Conservation (phyloP, 257 asterid species). For the Solanum pimpinellifolium region DNA sequence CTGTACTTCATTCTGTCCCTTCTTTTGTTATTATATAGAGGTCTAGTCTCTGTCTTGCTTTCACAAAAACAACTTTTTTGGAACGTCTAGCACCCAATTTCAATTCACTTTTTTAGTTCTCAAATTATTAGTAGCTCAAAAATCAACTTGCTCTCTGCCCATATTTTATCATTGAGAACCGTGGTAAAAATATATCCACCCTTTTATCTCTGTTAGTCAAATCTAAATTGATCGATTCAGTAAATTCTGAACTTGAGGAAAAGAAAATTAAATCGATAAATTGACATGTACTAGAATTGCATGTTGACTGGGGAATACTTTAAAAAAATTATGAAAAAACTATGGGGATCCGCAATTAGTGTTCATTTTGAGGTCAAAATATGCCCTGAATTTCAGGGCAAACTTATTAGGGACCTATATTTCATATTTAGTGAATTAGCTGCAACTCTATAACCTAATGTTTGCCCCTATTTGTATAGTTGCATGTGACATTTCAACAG, state of each 20-base stretch:
- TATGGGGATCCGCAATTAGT: not conserved
- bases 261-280: not conserved
- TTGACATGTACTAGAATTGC: not conserved
- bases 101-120: not conserved
- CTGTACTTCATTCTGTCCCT: conserved; percentile 25
- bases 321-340: not conserved
- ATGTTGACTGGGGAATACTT: not conserved
- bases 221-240: not conserved
- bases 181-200: not conserved
- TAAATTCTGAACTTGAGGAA: not conserved
- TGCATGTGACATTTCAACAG: not conserved
- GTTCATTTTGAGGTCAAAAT: conserved; percentile 4
- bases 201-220: not conserved
- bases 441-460: not conserved
- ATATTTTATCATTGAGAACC: not conserved
- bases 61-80: conserved; percentile 20
- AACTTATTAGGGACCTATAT: not conserved
- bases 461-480: not conserved
- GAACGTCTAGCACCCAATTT: conserved; percentile 8
- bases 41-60: conserved; percentile 41
- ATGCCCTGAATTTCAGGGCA: conserved; percentile 8
- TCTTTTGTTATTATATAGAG: conserved; percentile 14
- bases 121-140: conserved; percentile 14
- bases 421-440: not conserved
- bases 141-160: conserved; percentile 2